These are phyloP conservation scores for Parsonsia alboflavescens DNA, from an alignment of 257 asterid species.

Conservation along the genomic window DNA sequence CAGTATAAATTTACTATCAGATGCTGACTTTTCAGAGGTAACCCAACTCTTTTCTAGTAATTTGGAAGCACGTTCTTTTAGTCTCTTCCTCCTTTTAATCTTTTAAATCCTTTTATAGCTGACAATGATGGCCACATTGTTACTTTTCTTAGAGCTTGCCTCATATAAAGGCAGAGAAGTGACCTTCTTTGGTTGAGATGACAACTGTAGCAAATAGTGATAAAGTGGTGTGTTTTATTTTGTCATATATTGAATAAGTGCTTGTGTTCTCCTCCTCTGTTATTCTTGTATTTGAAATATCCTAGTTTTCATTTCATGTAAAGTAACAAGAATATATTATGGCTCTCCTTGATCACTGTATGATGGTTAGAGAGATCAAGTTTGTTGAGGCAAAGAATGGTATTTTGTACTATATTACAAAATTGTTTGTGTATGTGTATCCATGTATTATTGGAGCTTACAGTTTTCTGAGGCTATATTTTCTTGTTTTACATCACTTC, in stretches of 20 bases:
- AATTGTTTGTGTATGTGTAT: background rate
- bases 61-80: background rate
- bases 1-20: slow-evolving; percentile 35
- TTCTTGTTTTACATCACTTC: background rate
- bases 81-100: background rate
- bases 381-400: background rate
- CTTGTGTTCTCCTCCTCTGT: background rate
- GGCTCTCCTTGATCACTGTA: background rate
- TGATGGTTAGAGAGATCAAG: background rate
- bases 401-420: background rate
- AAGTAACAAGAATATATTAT: background rate
- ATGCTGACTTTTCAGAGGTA: slow-evolving; percentile 52
- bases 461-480: background rate
- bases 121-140: background rate
- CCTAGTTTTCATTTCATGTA: too few species aligned
- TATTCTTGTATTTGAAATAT: background rate
- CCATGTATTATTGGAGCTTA: background rate
- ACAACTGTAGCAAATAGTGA: background rate
- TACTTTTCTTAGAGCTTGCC: background rate
- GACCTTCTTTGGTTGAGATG: background rate
- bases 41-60: background rate
- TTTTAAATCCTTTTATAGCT: background rate
- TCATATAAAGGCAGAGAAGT: background rate
- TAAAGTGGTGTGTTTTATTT: background rate
- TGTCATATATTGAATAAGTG: background rate